Conservation (phyloP, 495 filamentous ascomycete species). For the Penicillium paxilli region DNA sequence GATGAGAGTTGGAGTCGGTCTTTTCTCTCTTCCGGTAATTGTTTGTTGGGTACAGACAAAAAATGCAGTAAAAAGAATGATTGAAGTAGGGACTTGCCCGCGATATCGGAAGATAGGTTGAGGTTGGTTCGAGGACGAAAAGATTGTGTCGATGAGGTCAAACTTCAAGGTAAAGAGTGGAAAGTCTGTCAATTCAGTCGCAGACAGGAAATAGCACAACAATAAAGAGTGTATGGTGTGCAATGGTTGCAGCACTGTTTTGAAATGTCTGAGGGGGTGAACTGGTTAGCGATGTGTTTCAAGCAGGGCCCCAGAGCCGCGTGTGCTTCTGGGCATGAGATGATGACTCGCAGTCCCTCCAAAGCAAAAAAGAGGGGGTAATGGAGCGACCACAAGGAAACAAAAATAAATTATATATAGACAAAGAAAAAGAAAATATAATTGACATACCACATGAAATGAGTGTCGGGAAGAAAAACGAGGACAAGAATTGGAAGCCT, state of each 20-base stretch:
- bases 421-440: too few species aligned
- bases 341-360: neutral
- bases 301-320: neutral
- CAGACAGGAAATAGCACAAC: slow-evolving; percentile 3
- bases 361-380: neutral
- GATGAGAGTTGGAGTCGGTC: neutral
- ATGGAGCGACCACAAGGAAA: too few species aligned
- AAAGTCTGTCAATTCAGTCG: slow-evolving; percentile 4
- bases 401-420: too few species aligned
- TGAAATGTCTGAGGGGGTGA: neutral
- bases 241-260: neutral
- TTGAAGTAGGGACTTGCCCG: slow-evolving; percentile 23
- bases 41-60: neutral
- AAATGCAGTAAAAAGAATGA: neutral
- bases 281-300: neutral
- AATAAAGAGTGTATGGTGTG: slow-evolving; percentile 14
- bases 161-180: slow-evolving; percentile 17
- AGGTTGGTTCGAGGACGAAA: neutral
- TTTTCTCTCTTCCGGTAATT: neutral
- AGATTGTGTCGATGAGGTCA: slow-evolving; percentile 2
- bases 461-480: neutral
- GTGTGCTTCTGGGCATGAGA: neutral
- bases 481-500: neutral
- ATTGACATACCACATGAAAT: neutral
- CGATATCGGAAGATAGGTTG: slow-evolving; percentile 6